These are phyloP conservation scores for Xylaria sp. DNA, from an alignment of 2,329 filamentous ascomycete genomes.

Conservation along the genomic window DNA sequence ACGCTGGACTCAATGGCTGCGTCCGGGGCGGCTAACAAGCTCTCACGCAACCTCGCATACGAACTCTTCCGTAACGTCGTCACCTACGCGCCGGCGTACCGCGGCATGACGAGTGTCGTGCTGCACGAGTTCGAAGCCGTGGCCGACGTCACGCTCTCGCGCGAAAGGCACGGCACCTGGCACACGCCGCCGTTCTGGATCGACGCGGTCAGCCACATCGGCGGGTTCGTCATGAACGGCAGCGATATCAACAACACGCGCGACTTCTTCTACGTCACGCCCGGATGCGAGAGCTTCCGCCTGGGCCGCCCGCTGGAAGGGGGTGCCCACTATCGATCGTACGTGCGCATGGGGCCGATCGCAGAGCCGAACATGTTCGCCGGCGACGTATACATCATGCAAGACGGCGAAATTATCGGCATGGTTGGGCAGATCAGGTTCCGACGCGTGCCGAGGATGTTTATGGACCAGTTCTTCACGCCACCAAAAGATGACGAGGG, in stretches of 20 bases:
- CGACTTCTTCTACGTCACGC: slow-evolving; percentile 56
- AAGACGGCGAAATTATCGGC: slow-evolving; percentile 39
- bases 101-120: slow-evolving; percentile 57
- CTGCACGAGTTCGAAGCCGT: slow-evolving; percentile 55
- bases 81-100: slow-evolving; percentile 53
- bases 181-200: slow-evolving; percentile 58
- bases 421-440: slow-evolving; percentile 41
- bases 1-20: slow-evolving; percentile 58
- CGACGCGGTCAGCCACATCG: slow-evolving; percentile 56
- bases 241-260: slow-evolving; percentile 52
- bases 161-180: slow-evolving; percentile 45
- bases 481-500: slow-evolving; percentile 17
- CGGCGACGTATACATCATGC: slow-evolving; percentile 43
- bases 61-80: slow-evolving; percentile 61
- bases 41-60: slow-evolving; percentile 73
- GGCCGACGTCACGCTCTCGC: slow-evolving; percentile 46
- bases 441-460: slow-evolving; percentile 39
- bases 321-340: slow-evolving; percentile 35
- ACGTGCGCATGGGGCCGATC: slow-evolving; percentile 44
- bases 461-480: slow-evolving; percentile 46
- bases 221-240: slow-evolving; percentile 60
- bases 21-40: slow-evolving; percentile 65
- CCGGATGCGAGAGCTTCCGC: slow-evolving; percentile 54
- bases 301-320: slow-evolving; percentile 45
- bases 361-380: slow-evolving; percentile 31